These are phyloP conservation scores for Nemania sp. DNA, from an alignment of 2,329 filamentous ascomycete genomes.

Conservation along the genomic window DNA sequence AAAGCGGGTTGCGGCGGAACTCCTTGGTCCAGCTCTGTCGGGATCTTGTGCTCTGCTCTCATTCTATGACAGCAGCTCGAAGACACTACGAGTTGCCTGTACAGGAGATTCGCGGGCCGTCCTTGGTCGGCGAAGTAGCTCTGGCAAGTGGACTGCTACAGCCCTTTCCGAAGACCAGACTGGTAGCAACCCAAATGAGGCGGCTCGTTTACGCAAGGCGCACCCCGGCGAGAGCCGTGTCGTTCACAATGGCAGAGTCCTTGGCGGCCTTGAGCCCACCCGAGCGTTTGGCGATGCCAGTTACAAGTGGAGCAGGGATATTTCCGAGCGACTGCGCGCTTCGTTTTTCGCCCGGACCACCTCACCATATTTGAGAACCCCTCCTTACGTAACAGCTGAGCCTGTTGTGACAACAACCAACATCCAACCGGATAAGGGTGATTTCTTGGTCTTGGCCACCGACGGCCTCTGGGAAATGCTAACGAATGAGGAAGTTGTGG, in stretches of 20 bases:
- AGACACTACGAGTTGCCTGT: slow-evolving; percentile 89
- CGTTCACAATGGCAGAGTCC: slow-evolving; percentile 83
- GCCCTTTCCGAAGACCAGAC: slow-evolving; percentile 93
- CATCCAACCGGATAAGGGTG: slow-evolving; percentile 84
- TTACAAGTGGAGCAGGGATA: slow-evolving; percentile 93
- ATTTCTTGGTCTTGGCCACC: slow-evolving; percentile 95
- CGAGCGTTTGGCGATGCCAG: slow-evolving; percentile 94
- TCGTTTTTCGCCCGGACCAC: slow-evolving; percentile 87
- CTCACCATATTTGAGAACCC: slow-evolving; percentile 79
- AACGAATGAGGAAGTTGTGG: slow-evolving; percentile 96
- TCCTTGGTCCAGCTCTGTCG: slow-evolving; percentile 89
- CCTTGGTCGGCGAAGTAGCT: slow-evolving; percentile 75
- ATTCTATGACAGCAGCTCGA: slow-evolving; percentile 89
- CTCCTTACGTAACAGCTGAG: slow-evolving; percentile 96
- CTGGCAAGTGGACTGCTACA: slow-evolving; percentile 91
- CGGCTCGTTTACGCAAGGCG: slow-evolving; percentile 76
- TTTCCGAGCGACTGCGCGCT: slow-evolving; percentile 78
- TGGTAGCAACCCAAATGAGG: slow-evolving; percentile 84
- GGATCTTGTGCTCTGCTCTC: slow-evolving; percentile 96
- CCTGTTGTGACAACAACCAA: slow-evolving; percentile 92
- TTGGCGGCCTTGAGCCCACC: slow-evolving; percentile 89
- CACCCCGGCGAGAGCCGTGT: slow-evolving; percentile 91
- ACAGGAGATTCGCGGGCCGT: slow-evolving; percentile 97
- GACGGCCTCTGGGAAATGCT: slow-evolving; percentile 99
- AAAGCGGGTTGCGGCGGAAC: slow-evolving; percentile 87